These are phyloP conservation scores for Crithidia sp. DNA, from an alignment of 208 protist genomes.

Conservation along the genomic window DNA sequence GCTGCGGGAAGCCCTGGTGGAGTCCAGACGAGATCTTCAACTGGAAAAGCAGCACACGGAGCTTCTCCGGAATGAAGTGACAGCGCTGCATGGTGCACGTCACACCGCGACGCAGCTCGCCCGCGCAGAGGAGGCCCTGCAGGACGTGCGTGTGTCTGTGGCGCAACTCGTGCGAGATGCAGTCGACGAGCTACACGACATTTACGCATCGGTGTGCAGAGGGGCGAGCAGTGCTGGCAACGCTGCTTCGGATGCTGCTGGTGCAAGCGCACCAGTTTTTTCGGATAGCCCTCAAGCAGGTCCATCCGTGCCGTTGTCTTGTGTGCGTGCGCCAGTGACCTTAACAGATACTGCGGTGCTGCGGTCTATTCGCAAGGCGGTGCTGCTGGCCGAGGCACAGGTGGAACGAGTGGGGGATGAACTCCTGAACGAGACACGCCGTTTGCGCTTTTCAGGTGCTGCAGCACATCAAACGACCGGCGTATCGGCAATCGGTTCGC, in stretches of 20 bases:
- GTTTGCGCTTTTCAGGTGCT: background rate
- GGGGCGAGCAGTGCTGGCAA: no score
- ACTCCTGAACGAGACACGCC: background rate
- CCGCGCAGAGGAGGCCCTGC: background rate
- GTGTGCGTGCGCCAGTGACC: background rate
- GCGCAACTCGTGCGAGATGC: conserved; percentile 8
- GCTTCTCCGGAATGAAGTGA: conserved; percentile 16
- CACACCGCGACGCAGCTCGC: conserved; percentile 8
- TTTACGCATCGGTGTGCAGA: background rate
- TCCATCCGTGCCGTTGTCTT: background rate
- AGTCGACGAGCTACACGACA: conserved; percentile 4
- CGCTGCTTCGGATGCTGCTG: no score
- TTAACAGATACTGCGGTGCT: conserved; percentile 29
- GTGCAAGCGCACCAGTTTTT: background rate
- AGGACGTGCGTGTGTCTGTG: conserved; percentile 3
- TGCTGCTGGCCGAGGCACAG: conserved; percentile 58
- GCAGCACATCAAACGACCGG: background rate
- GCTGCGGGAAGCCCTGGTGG: background rate
- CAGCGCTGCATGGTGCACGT: conserved; percentile 13
- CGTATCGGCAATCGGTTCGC: no score
- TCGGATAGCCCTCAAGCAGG: background rate
- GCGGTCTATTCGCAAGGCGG: conserved; percentile 44
- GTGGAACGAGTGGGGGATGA: conserved; percentile 35
- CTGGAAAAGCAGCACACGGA: conserved; percentile 9
- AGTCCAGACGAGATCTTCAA: background rate